phyloP scores from a whole-genome alignment of 768 basidiomycete genomes.

The Calocybe indica region DNA sequence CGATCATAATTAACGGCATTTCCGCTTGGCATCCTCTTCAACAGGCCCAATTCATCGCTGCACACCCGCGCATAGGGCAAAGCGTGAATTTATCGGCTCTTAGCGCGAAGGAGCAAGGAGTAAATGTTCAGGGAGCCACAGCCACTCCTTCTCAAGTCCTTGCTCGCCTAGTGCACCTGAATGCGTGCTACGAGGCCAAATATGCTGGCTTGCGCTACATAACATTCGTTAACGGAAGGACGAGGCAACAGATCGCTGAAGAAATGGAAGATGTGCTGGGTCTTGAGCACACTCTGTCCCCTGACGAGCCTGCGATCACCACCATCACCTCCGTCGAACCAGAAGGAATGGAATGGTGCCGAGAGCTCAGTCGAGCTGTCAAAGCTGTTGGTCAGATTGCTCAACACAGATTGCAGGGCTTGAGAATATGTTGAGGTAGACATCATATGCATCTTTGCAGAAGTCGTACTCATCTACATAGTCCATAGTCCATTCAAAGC shows the following conservation, averaged over 20 bases:
- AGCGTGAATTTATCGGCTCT: constrained; percentile 65
- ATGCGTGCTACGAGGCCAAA: constrained; percentile 65
- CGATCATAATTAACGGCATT: constrained; percentile 40
- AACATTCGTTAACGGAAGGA: constrained; percentile 87
- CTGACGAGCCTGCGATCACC: constrained; percentile 32
- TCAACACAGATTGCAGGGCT: constrained; percentile 50
- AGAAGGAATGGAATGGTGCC: constrained; percentile 46
- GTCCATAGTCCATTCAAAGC: too few species aligned
- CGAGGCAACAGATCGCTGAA: constrained; percentile 59
- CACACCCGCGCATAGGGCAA: constrained; percentile 89
- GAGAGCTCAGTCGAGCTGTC: constrained; percentile 69
- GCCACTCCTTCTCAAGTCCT: constrained; percentile 73
- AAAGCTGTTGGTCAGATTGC: constrained; percentile 73
- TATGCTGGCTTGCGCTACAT: constrained; percentile 82
- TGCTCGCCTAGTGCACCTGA: constrained; percentile 65
- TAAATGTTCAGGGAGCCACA: constrained; percentile 23
- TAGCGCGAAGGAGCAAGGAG: constrained; percentile 78
- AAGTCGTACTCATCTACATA: too few species aligned
- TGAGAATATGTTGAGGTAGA: constrained; percentile 32
- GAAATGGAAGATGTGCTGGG: constrained; percentile 74
- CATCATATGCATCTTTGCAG: not conserved
- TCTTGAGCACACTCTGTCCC: constrained; percentile 42
- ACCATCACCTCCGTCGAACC: constrained; percentile 30
- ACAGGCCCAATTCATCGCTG: constrained; percentile 65
- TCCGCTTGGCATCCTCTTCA: constrained; percentile 39